Evolutionary conservation across 495 filamentous ascomycete genomes (phyloP).

Genomic region (Pyrenula aspistea): DNA sequence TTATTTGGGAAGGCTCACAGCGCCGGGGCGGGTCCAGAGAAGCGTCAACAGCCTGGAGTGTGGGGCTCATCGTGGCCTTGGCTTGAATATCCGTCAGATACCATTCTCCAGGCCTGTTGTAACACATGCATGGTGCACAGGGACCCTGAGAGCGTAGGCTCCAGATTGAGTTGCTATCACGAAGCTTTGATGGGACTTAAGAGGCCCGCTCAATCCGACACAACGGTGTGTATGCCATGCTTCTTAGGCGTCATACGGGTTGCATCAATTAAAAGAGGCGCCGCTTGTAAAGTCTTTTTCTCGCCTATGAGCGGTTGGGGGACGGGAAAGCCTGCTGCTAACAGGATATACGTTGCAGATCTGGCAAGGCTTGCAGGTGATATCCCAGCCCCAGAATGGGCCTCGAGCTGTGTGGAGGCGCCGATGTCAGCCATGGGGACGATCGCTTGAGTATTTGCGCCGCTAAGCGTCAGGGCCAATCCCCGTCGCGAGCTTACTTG

Average conservation of each 20-base stretch:
- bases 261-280: not conserved
- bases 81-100: too few species aligned
- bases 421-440: not conserved
- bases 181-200: not conserved
- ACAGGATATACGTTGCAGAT: not conserved
- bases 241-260: not conserved
- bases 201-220: not conserved
- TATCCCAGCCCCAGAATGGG: not conserved
- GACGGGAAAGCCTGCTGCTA: not conserved
- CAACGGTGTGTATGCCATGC: not conserved
- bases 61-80: too few species aligned
- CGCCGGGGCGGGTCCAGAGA: not conserved
- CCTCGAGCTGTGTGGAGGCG: not conserved
- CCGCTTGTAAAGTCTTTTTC: not conserved
- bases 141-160: not conserved
- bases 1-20: not conserved
- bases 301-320: not conserved
- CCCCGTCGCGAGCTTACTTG: not conserved
- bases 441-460: not conserved
- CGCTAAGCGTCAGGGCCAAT: not conserved
- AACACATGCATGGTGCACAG: not conserved
- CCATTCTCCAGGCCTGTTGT: not conserved
- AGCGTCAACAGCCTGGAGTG: not conserved
- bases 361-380: not conserved
- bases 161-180: not conserved